Conservation (phyloP, 2,329 filamentous ascomycete genomes). For the Botrytis medusae region DNA sequence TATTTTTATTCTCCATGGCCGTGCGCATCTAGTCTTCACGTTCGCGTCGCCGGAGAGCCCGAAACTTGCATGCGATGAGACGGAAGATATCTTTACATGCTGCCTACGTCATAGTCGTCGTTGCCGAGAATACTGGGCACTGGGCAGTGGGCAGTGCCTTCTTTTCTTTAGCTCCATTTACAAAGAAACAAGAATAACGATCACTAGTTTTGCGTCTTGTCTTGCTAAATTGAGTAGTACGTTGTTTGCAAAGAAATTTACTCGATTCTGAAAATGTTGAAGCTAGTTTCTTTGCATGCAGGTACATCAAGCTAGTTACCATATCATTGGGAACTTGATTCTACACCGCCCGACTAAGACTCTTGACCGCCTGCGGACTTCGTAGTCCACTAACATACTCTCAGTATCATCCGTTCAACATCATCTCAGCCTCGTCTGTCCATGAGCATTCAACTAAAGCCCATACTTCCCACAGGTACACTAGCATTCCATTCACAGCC, state of each 20-base stretch:
- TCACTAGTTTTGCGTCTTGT: neutral
- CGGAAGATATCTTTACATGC: neutral
- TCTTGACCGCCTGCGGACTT: slow-evolving; percentile 1
- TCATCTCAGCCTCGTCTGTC: neutral
- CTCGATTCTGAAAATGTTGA: neutral
- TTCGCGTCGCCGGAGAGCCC: neutral
- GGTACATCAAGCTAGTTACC: neutral
- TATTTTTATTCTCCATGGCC: neutral
- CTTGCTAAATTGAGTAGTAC: neutral
- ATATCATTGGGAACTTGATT: neutral
- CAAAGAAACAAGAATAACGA: neutral
- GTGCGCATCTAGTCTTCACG: neutral
- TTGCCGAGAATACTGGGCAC: too few species aligned
- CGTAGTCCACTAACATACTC: neutral
- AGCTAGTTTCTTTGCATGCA: neutral
- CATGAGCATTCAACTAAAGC: neutral
- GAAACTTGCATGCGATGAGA: neutral
- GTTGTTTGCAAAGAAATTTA: neutral
- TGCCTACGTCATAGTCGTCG: neutral
- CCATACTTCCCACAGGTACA: too few species aligned
- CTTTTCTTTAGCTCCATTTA: neutral
- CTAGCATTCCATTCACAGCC: neutral
- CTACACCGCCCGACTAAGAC: neutral
- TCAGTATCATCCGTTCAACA: neutral
- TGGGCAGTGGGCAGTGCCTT: neutral